A percentile compares a stretch with the other conserved stretches of the same genome.
Conservation (phyloP, 2,329 filamentous ascomycete genomes). For the Calcarisporium arbuscula region DNA sequence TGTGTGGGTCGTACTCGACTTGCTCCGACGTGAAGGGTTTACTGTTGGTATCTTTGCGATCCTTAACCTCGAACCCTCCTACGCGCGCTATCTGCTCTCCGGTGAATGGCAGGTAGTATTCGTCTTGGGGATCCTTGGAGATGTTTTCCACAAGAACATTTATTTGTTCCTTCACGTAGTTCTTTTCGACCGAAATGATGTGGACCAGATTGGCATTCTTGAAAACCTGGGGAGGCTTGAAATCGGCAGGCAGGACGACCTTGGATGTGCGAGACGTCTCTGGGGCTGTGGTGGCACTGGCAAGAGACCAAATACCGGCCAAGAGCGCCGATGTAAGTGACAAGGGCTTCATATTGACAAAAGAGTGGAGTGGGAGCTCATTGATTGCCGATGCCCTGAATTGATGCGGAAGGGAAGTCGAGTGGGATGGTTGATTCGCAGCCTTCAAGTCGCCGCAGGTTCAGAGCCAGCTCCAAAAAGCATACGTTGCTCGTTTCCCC, state of each 20-base stretch:
- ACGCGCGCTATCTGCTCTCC: constrained; percentile 67
- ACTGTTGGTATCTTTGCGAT: constrained; percentile 72
- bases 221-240: constrained; percentile 85
- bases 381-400: constrained; percentile 25
- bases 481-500: constrained; percentile 29
- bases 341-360: constrained; percentile 33
- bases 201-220: constrained; percentile 90
- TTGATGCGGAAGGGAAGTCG: constrained; percentile 11
- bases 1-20: constrained; percentile 58
- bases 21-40: constrained; percentile 63
- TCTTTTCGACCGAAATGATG: constrained; percentile 87
- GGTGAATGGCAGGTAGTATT: constrained; percentile 89
- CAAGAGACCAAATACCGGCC: constrained; percentile 49
- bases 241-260: constrained; percentile 55
- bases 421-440: constrained; percentile 10
- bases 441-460: constrained; percentile 9
- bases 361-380: constrained; percentile 21
- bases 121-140: constrained; percentile 68
- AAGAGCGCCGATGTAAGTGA: constrained; percentile 51
- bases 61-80: constrained; percentile 83
- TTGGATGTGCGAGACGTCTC: constrained; percentile 45
- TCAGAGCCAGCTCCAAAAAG: constrained; percentile 20
- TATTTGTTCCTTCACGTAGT: constrained; percentile 80
- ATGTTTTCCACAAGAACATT: constrained; percentile 94
- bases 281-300: constrained; percentile 31